Conservation (phyloP, 768 basidiomycete genomes). For the Cubamyces sp. region DNA sequence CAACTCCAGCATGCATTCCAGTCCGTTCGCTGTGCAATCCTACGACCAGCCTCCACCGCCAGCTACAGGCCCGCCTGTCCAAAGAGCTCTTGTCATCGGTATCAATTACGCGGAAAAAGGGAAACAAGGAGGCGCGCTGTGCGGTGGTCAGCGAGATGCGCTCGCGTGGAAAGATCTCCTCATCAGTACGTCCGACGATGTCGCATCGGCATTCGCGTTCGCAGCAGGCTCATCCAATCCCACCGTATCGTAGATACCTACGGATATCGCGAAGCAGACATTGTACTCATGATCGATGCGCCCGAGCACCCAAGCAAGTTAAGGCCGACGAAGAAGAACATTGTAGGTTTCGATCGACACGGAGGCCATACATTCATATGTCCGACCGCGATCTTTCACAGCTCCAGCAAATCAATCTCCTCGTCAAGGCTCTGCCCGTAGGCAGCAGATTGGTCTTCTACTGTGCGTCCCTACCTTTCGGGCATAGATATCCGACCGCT, state of each 20-base stretch:
- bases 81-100: slow-evolving; percentile 24
- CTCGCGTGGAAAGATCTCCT: slow-evolving; percentile 13
- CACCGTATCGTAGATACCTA: slow-evolving; percentile 5
- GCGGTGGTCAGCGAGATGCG: slow-evolving; percentile 19
- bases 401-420: background rate
- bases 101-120: slow-evolving; percentile 16
- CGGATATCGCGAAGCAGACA: slow-evolving; percentile 14
- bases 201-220: too few species aligned
- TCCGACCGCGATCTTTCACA: background rate
- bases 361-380: background rate
- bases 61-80: background rate
- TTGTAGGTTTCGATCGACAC: slow-evolving; percentile 1
- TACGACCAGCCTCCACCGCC: background rate
- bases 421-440: slow-evolving; percentile 4
- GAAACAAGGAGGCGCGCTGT: background rate
- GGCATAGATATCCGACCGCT: too few species aligned
- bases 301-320: background rate
- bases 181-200: slow-evolving; percentile 9
- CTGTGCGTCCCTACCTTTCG: slow-evolving; percentile 6
- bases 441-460: slow-evolving; percentile 17
- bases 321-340: slow-evolving; percentile 16
- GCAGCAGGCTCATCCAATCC: background rate
- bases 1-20: too few species aligned
- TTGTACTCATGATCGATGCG: slow-evolving; percentile 25
- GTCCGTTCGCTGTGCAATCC: too few species aligned